Evolutionary conservation across 805 yeast genomes (phyloP).

Genomic region (Sungouiozyma ichnusensis): DNA sequence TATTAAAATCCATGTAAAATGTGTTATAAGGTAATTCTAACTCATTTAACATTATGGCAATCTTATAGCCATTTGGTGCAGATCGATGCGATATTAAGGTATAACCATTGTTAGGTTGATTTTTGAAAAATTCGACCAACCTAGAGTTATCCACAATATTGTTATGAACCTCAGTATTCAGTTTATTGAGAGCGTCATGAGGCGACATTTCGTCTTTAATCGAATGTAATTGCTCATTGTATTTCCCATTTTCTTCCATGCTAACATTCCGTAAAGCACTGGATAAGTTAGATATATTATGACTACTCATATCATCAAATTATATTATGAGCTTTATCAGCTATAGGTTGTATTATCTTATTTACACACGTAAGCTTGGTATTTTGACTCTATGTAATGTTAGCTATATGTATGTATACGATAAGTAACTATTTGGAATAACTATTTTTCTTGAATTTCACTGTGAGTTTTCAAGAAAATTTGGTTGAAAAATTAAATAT

Average conservation of each 20-base stretch:
- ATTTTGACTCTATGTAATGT: no score
- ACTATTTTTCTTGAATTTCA: no score
- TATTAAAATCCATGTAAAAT: slow-evolving; percentile 73
- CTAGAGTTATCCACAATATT: slow-evolving; percentile 41
- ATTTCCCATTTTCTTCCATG: slow-evolving; percentile 15
- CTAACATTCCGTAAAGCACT: slow-evolving; percentile 29
- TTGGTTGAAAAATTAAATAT: no score
- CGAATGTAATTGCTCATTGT: slow-evolving; percentile 1
- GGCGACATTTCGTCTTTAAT: slow-evolving; percentile 4
- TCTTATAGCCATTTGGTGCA: slow-evolving; percentile 94
- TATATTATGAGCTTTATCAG: not conserved
- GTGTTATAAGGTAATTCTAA: slow-evolving; percentile 71
- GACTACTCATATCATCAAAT: not conserved
- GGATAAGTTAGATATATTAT: slow-evolving; percentile 28
- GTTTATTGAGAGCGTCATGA: slow-evolving; percentile 27
- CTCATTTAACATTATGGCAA: slow-evolving; percentile 81
- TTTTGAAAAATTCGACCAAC: slow-evolving; percentile 59
- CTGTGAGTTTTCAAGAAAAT: no score
- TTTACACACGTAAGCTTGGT: no score
- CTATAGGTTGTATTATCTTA: no score
- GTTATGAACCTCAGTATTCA: slow-evolving; percentile 34
- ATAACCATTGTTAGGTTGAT: slow-evolving; percentile 72
- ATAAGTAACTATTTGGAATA: no score
- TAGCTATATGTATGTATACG: no score
- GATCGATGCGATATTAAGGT: slow-evolving; percentile 77